phyloP scores from a whole-genome alignment of 202 grass and related monocot genomes.

The Zoysia matrella region DNA sequence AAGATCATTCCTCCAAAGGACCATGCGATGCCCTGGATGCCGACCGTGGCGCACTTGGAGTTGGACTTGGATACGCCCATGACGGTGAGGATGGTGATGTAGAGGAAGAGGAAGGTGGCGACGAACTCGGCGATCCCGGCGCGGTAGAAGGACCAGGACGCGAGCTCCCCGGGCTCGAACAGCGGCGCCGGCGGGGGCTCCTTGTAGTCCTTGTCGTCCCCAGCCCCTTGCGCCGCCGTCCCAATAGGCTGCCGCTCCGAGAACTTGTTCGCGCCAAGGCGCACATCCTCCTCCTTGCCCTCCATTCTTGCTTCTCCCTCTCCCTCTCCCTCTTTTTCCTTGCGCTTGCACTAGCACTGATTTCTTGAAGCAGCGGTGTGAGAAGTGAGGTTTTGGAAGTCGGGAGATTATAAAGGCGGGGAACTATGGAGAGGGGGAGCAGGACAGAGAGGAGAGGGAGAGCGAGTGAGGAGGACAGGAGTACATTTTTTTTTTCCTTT shows the following conservation, averaged over 20 bases:
- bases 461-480: slow-evolving; percentile 12
- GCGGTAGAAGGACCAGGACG: slow-evolving; percentile 99
- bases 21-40: slow-evolving; percentile 96
- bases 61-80: slow-evolving; percentile 77
- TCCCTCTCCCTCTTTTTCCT: neutral
- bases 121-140: slow-evolving; percentile 94
- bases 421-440: neutral
- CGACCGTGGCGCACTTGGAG: slow-evolving; percentile 83
- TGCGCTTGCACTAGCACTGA: neutral
- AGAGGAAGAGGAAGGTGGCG: slow-evolving; percentile 97
- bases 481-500: neutral
- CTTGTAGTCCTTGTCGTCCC: slow-evolving; percentile 93
- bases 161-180: slow-evolving; percentile 91
- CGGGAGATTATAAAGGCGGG: slow-evolving; percentile 38
- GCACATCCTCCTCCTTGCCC: slow-evolving; percentile 91
- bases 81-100: slow-evolving; percentile 92
- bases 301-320: slow-evolving; percentile 58
- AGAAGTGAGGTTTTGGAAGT: slow-evolving; percentile 6
- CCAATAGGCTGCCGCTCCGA: slow-evolving; percentile 88
- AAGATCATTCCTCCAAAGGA: slow-evolving; percentile 99
- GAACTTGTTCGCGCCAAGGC: neutral
- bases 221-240: slow-evolving; percentile 79
- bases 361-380: slow-evolving; percentile 22
- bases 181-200: slow-evolving; percentile 36
- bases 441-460: neutral